Base-by-base conservation (phyloP, 164 flowering plant species). In the Aristolochia fimbriata region DNA sequence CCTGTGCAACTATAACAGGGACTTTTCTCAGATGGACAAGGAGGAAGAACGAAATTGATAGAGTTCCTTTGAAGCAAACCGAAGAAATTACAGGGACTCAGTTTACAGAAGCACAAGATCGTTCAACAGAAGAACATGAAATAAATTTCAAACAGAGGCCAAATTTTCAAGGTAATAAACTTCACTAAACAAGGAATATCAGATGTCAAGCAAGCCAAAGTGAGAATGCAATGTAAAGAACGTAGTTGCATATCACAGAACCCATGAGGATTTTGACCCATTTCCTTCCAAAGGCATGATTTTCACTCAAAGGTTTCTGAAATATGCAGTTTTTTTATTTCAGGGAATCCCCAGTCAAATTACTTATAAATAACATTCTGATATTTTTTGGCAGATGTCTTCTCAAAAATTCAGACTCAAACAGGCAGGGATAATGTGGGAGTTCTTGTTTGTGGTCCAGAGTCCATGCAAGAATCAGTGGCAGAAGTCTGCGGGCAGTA, bases 381-480 rank as follows among this genome's bases (percentile, higher is more conserved):
- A 16, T 10, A 11, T 15, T 56, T 49, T 54, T 62, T 11, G 43
- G 65, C 86, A 91, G 95, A 83, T 66, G 27, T 84, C 50, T 71
- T 84, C 59, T 52, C 76, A 6, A 62, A 77, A 43, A 71, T 80
- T 50, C 16, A 65, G 27, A 66, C 49, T 16, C 83, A 85, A 69
- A 59, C 56, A 20, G 77, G 77, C 7, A 82, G 80, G 37, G 65
- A 73, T 2, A 50, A 72, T 46, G 61, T 83, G 22, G 96, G 94
- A 65, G 91, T 88, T 9, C 55, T 91, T 27, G 90, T 84, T 24
- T 80, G 94, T 66, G 97, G 97, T 62, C 91, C 97, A 2, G 84
- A 80, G 58, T 54, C 81, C 1, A 78, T 91, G 93, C 87, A 85
- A 55, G 79, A 80, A 50, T 72, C 90, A 3, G 85, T 88, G 21